Evolutionary conservation across 345 rosid genomes (phyloP).

Genomic region (Trapa bicornis): DNA sequence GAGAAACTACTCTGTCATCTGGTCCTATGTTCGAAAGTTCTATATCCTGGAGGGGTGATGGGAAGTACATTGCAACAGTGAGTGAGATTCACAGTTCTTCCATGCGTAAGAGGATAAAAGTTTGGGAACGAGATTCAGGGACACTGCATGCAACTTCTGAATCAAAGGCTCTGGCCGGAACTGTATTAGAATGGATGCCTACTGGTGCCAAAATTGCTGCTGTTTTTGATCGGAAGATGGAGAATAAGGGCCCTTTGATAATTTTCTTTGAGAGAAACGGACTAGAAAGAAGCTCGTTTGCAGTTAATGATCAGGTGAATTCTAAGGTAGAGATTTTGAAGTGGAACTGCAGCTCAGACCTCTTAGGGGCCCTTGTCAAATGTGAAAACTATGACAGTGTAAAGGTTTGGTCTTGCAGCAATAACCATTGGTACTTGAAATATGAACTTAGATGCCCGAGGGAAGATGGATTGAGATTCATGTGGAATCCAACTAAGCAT

Average conservation of each 20-base stretch:
- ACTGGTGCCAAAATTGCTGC: constrained; percentile 91
- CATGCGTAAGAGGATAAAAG: constrained; percentile 46
- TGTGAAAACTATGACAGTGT: constrained; percentile 43
- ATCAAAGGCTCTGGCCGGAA: constrained; percentile 47
- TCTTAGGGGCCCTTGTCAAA: constrained; percentile 67
- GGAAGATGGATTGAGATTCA: constrained; percentile 52
- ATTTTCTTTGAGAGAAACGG: constrained; percentile 90
- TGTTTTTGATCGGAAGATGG: constrained; percentile 45
- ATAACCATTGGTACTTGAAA: constrained; percentile 88
- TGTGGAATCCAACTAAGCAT: constrained; percentile 96
- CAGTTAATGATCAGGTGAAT: constrained; percentile 35
- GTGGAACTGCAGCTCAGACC: constrained; percentile 88
- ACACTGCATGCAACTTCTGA: constrained; percentile 64
- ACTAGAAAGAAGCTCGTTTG: constrained; percentile 60
- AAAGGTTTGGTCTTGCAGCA: constrained; percentile 78
- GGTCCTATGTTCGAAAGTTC: constrained; percentile 25
- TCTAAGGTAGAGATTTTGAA: constrained; percentile 48
- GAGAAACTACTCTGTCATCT: constrained; percentile 19
- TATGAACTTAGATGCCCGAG: constrained; percentile 56
- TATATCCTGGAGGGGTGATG: constrained; percentile 94
- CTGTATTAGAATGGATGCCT: constrained; percentile 93
- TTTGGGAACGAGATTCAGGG: constrained; percentile 93
- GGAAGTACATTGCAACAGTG: constrained; percentile 67
- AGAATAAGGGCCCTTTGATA: constrained; percentile 42
- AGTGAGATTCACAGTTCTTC: constrained; percentile 24